Conservation (phyloP, 1,284 basidiomycete species). For the Abortiporus biennis region DNA sequence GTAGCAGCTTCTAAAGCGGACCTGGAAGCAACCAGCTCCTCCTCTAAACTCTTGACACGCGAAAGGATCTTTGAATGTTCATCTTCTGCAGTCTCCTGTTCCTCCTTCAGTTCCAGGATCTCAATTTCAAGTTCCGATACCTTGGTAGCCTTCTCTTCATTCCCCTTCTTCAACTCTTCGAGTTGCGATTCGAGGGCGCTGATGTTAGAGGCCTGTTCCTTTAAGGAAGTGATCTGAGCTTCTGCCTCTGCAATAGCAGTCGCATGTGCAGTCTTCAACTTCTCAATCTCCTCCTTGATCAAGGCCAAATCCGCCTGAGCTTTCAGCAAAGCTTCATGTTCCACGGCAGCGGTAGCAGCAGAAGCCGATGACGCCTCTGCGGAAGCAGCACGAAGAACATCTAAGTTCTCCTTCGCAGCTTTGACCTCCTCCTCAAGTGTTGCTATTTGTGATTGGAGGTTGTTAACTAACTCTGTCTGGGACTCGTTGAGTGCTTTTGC, state of each 20-base stretch:
- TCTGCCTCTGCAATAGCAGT: constrained; percentile 41
- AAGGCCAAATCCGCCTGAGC: constrained; percentile 57
- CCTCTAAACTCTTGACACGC: constrained; percentile 48
- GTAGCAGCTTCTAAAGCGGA: constrained; percentile 44
- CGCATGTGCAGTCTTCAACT: constrained; percentile 44
- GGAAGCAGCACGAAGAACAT: constrained; percentile 40
- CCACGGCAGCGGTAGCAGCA: constrained; percentile 45
- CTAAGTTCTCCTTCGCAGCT: constrained; percentile 47
- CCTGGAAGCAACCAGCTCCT: constrained; percentile 39
- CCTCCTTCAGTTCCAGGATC: constrained; percentile 71
- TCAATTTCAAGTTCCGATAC: constrained; percentile 77
- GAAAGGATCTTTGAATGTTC: constrained; percentile 39
- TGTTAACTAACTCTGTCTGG: constrained; percentile 40
- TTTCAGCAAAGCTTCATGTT: constrained; percentile 58
- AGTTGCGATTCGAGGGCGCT: constrained; percentile 49
- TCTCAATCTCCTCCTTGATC: constrained; percentile 46
- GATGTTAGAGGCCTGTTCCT: constrained; percentile 37
- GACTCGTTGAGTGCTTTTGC: constrained; percentile 33
- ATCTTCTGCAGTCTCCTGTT: constrained; percentile 60
- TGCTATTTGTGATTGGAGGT: constrained; percentile 45
- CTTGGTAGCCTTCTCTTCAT: constrained; percentile 69
- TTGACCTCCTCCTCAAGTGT: constrained; percentile 44
- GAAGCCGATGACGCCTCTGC: constrained; percentile 36
- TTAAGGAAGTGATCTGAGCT: constrained; percentile 37
- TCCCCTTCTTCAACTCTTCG: constrained; percentile 51